Evolutionary conservation across 2,329 filamentous ascomycete genomes (phyloP), one percentile per base, ranked within the genome.

Genomic region (Coniosporium tulheliwenetii): DNA sequence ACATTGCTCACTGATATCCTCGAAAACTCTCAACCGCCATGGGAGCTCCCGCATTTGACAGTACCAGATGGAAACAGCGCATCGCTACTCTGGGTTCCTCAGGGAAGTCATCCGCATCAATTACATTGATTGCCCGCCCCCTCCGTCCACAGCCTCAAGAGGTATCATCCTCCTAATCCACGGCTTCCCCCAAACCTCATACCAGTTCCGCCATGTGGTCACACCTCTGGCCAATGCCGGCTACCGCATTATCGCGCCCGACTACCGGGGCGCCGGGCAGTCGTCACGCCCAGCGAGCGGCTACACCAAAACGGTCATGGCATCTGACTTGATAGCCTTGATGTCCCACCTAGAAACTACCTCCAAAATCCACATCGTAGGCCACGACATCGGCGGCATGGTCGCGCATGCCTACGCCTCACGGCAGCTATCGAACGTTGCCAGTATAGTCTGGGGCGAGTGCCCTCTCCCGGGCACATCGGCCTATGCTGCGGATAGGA

Each of bases 371-470:
- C 61, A 67, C 43, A 46, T 67, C n/a, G 57, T 69, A 1, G 64
- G 64, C 15, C 63, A 69, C 45, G 65, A 68, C 45, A 66, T 69
- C 33, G 65, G 65, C 14, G 64, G 62, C 37, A 67, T 68, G 63
- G 58, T 68, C 19, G 61, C 62, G 0, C 59, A 60, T 43, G 56
- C 61, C 2, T 62, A 63, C 41, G 62, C 57, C 7, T 50, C 54
- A 5, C 56, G 52, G 5, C 60, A 61, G 38, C 53, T 62, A 0
- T 45, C 53, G 1, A 49, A 52, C 19, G 52, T 60, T 2, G 52
- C 50, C 3, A 62, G 52, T 38, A 52, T 66, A 12, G 57, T 50
- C 15, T 65, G 60, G 58, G 63, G 62, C 13, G 63, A 66, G 47
- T 65, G 58, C 40, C 61, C 59, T 0, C 50, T 65, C 1, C 62